Conservation (phyloP, 73 alveolate species). For the Paramecium sonneborni region DNA sequence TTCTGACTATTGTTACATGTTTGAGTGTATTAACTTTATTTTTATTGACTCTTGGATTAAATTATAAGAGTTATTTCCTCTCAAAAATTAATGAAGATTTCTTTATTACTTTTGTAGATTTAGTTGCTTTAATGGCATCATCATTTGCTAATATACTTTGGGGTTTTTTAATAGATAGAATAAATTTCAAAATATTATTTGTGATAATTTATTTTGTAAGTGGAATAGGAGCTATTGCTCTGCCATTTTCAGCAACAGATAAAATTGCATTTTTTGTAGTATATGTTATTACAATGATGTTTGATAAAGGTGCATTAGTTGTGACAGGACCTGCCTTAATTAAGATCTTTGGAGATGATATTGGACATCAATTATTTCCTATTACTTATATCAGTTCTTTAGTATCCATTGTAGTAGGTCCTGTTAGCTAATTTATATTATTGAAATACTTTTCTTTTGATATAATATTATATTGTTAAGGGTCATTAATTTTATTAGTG, state of each 20-base stretch:
- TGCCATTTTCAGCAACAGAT: not conserved
- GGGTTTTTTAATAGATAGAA: conserved; percentile 10
- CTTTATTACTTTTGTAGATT: conserved; percentile 28
- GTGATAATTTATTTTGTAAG: not conserved
- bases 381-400: not conserved
- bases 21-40: not conserved
- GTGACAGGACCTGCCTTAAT: conserved; percentile 36
- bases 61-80: conserved; percentile 21
- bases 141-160: not conserved
- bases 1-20: not conserved
- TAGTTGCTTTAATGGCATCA: conserved; percentile 28
- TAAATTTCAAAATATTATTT: conserved; percentile 14
- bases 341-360: conserved; percentile 21
- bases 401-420: not conserved
- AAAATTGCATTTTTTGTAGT: not conserved
- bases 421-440: not conserved
- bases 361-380: conserved; percentile 53
- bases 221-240: conserved; percentile 20
- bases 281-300: conserved; percentile 11
- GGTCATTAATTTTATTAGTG: not conserved
- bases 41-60: conserved; percentile 27
- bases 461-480: conserved; percentile 4
- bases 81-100: conserved; percentile 33
- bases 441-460: conserved; percentile 33
- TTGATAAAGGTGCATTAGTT: conserved; percentile 45